These are phyloP conservation scores for Fusarium armeniacum DNA, from an alignment of 2,329 filamentous ascomycete genomes.

Conservation along the genomic window DNA sequence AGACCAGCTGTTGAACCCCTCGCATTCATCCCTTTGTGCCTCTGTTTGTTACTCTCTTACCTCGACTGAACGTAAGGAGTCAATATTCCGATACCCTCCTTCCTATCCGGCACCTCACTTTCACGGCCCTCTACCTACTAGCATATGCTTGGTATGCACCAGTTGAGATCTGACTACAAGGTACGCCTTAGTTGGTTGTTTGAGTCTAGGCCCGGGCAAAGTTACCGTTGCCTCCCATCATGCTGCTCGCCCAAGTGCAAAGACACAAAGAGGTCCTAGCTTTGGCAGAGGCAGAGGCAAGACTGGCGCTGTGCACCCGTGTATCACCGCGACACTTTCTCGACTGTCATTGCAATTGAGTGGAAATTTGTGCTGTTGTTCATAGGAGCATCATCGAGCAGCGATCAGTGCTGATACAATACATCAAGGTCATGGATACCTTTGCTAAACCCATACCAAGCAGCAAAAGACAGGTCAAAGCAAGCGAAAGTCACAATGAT, in stretches of 20 bases:
- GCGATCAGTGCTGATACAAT: constrained; percentile 18
- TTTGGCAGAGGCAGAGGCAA: constrained; percentile 35
- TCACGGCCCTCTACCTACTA: constrained; percentile 3
- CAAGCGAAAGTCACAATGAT: constrained; percentile 26
- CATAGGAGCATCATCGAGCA: constrained; percentile 45
- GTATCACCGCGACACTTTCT: constrained; percentile 37
- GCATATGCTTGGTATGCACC: constrained; percentile 4
- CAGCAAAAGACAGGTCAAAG: constrained; percentile 20
- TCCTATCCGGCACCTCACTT: constrained; percentile 14
- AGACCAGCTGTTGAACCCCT: constrained; percentile 29
- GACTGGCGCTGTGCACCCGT: constrained; percentile 33
- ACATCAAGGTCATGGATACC: constrained; percentile 11
- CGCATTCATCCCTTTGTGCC: constrained; percentile 30
- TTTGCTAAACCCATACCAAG: constrained; percentile 19
- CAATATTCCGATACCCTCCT: constrained; percentile 28
- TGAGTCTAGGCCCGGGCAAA: constrained; percentile 22
- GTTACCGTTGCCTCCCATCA: constrained; percentile 14
- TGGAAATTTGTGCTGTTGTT: constrained; percentile 22
- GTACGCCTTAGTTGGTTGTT: constrained; percentile 14
- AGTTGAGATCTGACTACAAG: constrained; percentile 23
- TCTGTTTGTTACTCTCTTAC: constrained; percentile 17
- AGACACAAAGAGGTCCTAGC: constrained; percentile 38
- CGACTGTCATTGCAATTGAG: constrained; percentile 26
- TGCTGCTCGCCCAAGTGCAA: constrained; percentile 35
- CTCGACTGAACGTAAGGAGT: constrained; percentile 20